Conservation (phyloP, 78 protist species). For the Trichosphaerium sp. region DNA sequence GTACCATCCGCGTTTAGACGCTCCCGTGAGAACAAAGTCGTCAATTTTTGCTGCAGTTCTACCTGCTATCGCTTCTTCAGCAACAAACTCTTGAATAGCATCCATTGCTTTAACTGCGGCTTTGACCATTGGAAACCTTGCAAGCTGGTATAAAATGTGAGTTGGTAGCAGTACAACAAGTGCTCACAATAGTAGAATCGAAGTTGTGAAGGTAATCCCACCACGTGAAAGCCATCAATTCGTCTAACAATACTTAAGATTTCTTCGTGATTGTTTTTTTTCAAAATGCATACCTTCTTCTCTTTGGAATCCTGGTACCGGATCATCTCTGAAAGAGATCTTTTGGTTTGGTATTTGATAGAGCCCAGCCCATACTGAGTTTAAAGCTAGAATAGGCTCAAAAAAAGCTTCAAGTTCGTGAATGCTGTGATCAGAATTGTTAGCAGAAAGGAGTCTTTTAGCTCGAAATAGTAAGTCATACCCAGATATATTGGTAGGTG, state of each 20-base stretch:
- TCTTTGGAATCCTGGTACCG: too few species aligned
- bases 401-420: too few species aligned
- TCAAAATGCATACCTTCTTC: too few species aligned
- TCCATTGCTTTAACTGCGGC: slow-evolving; percentile 10
- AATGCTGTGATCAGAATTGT: too few species aligned
- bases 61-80: too few species aligned
- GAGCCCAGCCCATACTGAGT: slow-evolving; percentile 15
- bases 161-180: too few species aligned
- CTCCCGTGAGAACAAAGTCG: slow-evolving; percentile 21
- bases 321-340: slow-evolving; percentile 28
- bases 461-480: too few species aligned
- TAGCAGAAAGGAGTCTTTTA: too few species aligned
- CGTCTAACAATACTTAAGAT: slow-evolving; percentile 20
- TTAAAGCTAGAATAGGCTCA: slow-evolving; percentile 18
- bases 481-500: too few species aligned
- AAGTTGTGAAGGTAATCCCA: too few species aligned
- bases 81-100: slow-evolving; percentile 9
- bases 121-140: not conserved
- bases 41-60: not conserved
- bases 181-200: too few species aligned
- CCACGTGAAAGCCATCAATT: slow-evolving; percentile 44
- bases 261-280: too few species aligned
- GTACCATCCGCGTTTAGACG: slow-evolving; percentile 26
- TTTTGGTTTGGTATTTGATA: slow-evolving; percentile 54
- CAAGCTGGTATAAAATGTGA: slow-evolving; percentile 13